phyloP scores from a whole-genome alignment of 768 basidiomycete genomes.

The Hirschioporus abietinus region DNA sequence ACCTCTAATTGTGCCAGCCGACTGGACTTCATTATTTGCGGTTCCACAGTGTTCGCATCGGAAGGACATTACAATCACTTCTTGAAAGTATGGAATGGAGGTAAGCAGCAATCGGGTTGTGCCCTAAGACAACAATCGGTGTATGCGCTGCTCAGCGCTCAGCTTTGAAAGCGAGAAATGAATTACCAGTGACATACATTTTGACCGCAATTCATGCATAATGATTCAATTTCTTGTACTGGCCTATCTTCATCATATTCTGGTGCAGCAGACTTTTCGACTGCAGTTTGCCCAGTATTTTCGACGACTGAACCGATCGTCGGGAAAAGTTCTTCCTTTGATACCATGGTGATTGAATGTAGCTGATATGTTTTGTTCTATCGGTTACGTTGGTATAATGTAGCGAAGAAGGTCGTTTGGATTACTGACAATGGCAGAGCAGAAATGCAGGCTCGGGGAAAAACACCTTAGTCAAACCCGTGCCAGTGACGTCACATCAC shows the following conservation, averaged over 20 bases:
- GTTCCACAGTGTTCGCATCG: conserved; percentile 89
- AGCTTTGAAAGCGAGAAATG: background rate
- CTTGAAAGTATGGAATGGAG: conserved; percentile 90
- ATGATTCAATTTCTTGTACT: conserved; percentile 79
- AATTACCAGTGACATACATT: conserved; percentile 51
- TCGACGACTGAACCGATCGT: conserved; percentile 51
- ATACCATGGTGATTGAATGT: background rate
- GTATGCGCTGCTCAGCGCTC: background rate
- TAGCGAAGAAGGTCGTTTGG: too few species aligned
- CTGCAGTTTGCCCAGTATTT: conserved; percentile 34
- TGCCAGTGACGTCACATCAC: too few species aligned
- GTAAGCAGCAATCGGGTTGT: conserved; percentile 85
- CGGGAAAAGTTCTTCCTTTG: conserved; percentile 43
- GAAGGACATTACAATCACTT: conserved; percentile 96
- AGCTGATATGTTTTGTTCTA: too few species aligned
- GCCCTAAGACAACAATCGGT: conserved; percentile 48
- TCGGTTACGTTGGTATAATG: too few species aligned
- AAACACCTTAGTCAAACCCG: too few species aligned
- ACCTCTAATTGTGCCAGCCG: conserved; percentile 85
- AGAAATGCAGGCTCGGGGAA: too few species aligned
- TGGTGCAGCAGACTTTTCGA: conserved; percentile 22
- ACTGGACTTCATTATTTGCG: conserved; percentile 90
- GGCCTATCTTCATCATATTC: conserved; percentile 49
- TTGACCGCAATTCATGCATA: conserved; percentile 92
- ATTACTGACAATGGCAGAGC: too few species aligned